Base-by-base conservation (phyloP, 2,329 filamentous ascomycete genomes). In the Cryphonectria nitschkei region DNA sequence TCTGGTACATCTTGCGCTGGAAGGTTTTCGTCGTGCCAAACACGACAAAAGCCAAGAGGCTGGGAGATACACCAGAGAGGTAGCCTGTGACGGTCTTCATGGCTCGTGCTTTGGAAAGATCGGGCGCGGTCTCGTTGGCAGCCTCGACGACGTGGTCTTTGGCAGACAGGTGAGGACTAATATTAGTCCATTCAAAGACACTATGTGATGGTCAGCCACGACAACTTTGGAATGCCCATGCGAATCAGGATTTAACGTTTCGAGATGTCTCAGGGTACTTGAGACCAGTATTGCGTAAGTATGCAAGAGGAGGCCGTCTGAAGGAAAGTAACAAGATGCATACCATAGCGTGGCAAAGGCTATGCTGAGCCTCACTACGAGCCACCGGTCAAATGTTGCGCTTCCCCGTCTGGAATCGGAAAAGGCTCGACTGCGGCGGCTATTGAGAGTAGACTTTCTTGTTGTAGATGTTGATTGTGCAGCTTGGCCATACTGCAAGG, bases 101-200 rank as follows among this genome's bases (percentile, higher is more conserved):
- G 4, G 73, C 73, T 13, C 71, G 71, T 9, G 54, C 41, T 37
- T 46, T 29, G 34, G 66, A 69, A 22, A 68, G 37, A 65, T 74
- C 69, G 8, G 73, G 73, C 11, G 61, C 67, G 37, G 60, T 43
- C n/a, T 68, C 65, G 66, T 65, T n/a, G 32, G 71, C 68, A 78
- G 85, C 73, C 80, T 82, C 74, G 77, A 82, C 72, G 65, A 76
- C 85, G 16, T 62, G 56, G 9, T 54, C 63, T 11, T 58, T 68
- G 19, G 66, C 69, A 6, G 34, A 26, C 9, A 73, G 39, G 50
- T 65, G 70, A 43, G 69, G 63, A 6, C 32, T 34, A 9, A 73
- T 41, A 26, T 68, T 73, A 4, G 67, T 71, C 26, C 62, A 73
- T 32, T 73, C 69, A 52, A 73, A 73, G 22, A 73, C 67, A 56